These are phyloP conservation scores for Pythium vanterpoolii DNA, from an alignment of 352 stramenopile species.

Conservation along the genomic window DNA sequence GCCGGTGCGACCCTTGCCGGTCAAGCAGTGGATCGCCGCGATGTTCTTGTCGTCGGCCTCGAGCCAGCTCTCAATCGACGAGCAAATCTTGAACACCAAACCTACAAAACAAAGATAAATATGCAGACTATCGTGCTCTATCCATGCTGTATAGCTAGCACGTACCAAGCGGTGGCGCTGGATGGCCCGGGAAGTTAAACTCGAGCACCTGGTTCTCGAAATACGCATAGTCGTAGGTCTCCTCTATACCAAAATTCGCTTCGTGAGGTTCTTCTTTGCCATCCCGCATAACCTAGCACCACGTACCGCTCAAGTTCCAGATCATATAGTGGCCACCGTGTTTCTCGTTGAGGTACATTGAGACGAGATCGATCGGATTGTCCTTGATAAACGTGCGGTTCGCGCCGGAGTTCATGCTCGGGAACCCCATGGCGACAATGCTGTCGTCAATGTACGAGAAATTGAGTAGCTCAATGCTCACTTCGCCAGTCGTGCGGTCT, in stretches of 20 bases:
- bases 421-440: conserved; percentile 91
- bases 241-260: conserved; percentile 55
- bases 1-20: conserved; percentile 92
- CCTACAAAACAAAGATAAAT: conserved; percentile 26
- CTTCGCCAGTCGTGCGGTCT: conserved; percentile 70
- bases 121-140: neutral
- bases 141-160: neutral
- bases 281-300: neutral
- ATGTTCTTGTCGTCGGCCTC: conserved; percentile 95
- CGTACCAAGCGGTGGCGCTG: conserved; percentile 91
- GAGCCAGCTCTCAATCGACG: conserved; percentile 97
- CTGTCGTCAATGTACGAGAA: conserved; percentile 89
- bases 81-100: conserved; percentile 96
- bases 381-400: conserved; percentile 79
- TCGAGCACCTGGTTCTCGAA: conserved; percentile 97
- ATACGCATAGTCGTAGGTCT: conserved; percentile 93
- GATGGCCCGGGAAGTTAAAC: conserved; percentile 97
- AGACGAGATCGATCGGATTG: conserved; percentile 90
- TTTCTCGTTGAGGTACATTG: conserved; percentile 92
- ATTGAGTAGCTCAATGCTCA: conserved; percentile 87
- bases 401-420: conserved; percentile 77
- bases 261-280: neutral
- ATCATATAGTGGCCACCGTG: conserved; percentile 97
- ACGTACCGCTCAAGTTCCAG: conserved; percentile 93
- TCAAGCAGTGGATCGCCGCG: conserved; percentile 96